Base-by-base conservation (phyloP, 345 rosid species). In the Angophora floribunda region DNA sequence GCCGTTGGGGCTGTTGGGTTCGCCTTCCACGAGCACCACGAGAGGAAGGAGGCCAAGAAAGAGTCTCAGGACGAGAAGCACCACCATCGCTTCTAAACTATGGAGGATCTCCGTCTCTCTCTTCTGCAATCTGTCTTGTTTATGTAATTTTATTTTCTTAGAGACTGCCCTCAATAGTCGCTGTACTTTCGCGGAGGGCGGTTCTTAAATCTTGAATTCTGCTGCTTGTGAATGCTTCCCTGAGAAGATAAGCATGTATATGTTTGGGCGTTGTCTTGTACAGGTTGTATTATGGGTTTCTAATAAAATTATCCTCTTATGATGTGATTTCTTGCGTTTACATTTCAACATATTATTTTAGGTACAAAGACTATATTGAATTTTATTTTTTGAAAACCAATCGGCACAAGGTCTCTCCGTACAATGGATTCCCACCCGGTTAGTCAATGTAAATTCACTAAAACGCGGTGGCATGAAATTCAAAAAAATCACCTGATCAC, bases 11-110 rank as follows among this genome's bases (percentile, higher is more conserved):
- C 91, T 0, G 94, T 92, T 9, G 96, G 94, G 7, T 92, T 55
- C 50, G 94, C 91, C 10, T 59, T 92, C 89, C 94, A 93, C 59
- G 95, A 94, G 93, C 95, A 92, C 88, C 95, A 93, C 61, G 94
- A 93, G 93, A 94, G 90, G 93, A 92, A 94, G 65, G 92, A 92
- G 87, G 55, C 90, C 79, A 91, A 92, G 91, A 50, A 91, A 86
- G 93, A 89, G 55, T 90, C 92, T 86, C 90, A 90, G 79, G 95
- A 93, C 47, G 91, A 92, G 90, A 91, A 91, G 89, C 92, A 92
- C 91, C 86, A 85, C 86, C 86, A 52, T 50, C 86, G 6, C 86
- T 52, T 52, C 86, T 85, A 51, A 85, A n/a, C 36, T 47, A 85
- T 14, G 79, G 32, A n/a, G 79, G 79, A 67, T 7, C 44, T 15